Evolutionary conservation across 1,284 basidiomycete species (phyloP), one percentile per base, ranked within the genome.

Genomic region (Phylloboletellus chloephorus): DNA sequence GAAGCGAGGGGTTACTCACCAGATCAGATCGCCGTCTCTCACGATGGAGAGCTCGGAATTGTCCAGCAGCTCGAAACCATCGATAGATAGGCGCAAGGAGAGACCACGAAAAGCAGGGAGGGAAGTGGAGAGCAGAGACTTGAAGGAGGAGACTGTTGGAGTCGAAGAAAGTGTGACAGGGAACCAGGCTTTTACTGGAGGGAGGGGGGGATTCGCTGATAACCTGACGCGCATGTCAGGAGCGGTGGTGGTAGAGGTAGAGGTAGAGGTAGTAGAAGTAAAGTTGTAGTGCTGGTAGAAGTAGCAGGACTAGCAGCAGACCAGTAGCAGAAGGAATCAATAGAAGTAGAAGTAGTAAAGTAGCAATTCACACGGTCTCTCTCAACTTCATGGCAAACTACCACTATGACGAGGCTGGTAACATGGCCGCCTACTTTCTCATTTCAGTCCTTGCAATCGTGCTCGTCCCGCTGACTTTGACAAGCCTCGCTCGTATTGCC

Each of bases 371-470:
- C n/a, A 5, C n/a, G 7, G 6, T 13, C n/a, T 7, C 26, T 15
- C 10, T 21, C 16, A 19, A 15, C 22, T 13, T 7, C 28, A 87
- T 87, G 84, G 82, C 82, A 51, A 76, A 81, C 55, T 88, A 88
- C 67, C 72, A 79, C 64, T 94, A 94, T 66, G 91, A 94, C 67
- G 89, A 93, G 67, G 78, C 78, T 38, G 90, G 91, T 51, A 82
- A 81, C 52, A 85, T 94, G 78, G 89, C 90, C 54, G 77, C 83
- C 22, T 94, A 91, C 68, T 94, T 94, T 66, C 67, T 90, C 47
- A 78, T 94, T 44, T 89, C 89, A 7, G 83, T 92, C 61, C 79
- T 95, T 50, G 79, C 79, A 39, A 72, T 94, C 50, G 59, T 90
- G 41, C 78, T 95, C 44, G 63, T 90, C 31, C 91, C 91, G 0